Evolutionary conservation across 202 grass and related monocot genomes (phyloP).

Genomic region (Schoenoplectus triqueter): DNA sequence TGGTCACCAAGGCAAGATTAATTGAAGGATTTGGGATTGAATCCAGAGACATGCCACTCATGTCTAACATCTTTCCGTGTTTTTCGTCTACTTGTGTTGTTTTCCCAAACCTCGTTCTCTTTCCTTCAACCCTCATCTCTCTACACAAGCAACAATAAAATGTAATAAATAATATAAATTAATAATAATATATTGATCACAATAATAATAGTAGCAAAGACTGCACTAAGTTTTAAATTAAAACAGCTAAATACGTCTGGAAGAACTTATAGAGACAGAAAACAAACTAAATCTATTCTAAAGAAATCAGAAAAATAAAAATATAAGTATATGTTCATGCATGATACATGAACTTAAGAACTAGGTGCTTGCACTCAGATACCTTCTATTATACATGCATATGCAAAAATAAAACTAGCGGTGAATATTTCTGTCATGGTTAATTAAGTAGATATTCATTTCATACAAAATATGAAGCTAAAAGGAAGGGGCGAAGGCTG

Average conservation of each 20-base stretch:
- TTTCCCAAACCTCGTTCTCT: constrained; percentile 54
- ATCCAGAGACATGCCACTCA: constrained; percentile 82
- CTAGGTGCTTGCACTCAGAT: neutral
- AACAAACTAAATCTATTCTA: neutral
- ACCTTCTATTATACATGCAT: neutral
- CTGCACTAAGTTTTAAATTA: neutral
- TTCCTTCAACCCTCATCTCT: constrained; percentile 33
- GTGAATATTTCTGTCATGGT: neutral
- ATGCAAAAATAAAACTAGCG: constrained; percentile 2
- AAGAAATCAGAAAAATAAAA: neutral
- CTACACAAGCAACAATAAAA: constrained; percentile 24
- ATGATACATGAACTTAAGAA: neutral
- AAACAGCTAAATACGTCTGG: neutral
- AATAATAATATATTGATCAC: neutral
- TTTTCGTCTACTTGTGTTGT: constrained; percentile 46
- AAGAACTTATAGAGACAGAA: neutral
- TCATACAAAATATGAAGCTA: neutral
- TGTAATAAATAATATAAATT: neutral
- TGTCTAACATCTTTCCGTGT: constrained; percentile 66
- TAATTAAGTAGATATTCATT: neutral
- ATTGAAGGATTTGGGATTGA: constrained; percentile 72
- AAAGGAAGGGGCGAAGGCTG: neutral
- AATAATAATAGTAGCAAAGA: neutral
- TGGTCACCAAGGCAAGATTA: constrained; percentile 70
- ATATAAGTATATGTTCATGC: neutral